phyloP scores from a whole-genome alignment of 768 basidiomycete species.

The Amylocystis lapponica region DNA sequence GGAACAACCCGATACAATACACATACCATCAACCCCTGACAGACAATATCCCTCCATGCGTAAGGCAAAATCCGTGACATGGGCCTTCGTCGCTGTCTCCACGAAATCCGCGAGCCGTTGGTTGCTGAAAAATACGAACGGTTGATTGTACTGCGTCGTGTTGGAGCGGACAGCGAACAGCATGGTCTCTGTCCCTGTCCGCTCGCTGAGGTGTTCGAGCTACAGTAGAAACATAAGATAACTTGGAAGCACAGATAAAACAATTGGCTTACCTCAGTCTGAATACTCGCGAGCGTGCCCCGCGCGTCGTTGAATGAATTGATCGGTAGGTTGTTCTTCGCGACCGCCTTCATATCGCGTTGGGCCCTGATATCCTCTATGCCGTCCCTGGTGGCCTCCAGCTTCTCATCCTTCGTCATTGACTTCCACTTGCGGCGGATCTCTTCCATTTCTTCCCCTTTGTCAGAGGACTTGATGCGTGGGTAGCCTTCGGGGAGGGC shows the following conservation, averaged over 20 bases:
- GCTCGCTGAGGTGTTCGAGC: constrained; percentile 1
- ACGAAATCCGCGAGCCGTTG: not conserved
- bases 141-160: not conserved
- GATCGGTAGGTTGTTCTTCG: constrained; percentile 1
- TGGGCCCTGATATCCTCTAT: constrained; percentile 1
- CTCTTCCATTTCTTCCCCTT: not conserved
- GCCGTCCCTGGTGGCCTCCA: not conserved
- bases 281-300: not conserved
- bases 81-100: not conserved
- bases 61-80: not conserved
- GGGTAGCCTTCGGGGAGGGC: not conserved
- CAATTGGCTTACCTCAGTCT: not conserved
- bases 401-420: not conserved
- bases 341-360: not conserved
- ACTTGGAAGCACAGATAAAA: not conserved
- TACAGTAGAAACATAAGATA: not conserved
- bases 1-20: not conserved
- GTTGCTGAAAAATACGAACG: constrained; percentile 1
- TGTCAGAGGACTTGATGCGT: not conserved
- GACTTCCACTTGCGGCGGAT: not conserved
- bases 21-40: not conserved
- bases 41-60: too few relatives aligned
- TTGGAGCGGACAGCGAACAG: constrained; percentile 1
- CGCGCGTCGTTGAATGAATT: constrained; percentile 8
- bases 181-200: constrained; percentile 1